Evolutionary conservation across 495 filamentous ascomycete species (phyloP).

Genomic region (Rusavskia elegans): DNA sequence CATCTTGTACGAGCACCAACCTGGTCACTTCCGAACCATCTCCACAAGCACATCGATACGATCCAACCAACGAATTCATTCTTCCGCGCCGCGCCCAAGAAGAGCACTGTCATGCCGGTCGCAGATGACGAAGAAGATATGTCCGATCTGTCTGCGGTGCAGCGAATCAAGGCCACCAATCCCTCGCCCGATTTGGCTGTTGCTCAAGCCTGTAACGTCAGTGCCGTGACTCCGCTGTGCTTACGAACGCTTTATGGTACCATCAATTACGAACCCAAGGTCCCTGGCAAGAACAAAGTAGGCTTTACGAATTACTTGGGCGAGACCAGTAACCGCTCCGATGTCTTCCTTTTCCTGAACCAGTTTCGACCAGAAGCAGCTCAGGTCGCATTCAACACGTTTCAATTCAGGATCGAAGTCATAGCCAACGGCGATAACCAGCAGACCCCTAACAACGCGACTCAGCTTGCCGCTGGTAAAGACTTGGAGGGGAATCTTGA

Average conservation of each 20-base stretch:
- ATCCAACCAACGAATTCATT: constrained; percentile 59
- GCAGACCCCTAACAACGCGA: constrained; percentile 19
- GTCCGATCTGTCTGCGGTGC: constrained; percentile 12
- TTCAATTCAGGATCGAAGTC: constrained; percentile 23
- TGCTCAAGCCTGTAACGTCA: constrained; percentile 31
- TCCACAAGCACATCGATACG: constrained; percentile 40
- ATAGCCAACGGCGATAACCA: constrained; percentile 24
- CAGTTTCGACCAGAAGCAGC: constrained; percentile 33
- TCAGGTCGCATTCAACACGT: constrained; percentile 14
- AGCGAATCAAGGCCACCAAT: constrained; percentile 10
- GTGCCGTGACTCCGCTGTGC: constrained; percentile 35
- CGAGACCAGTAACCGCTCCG: constrained; percentile 32
- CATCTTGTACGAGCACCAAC: constrained; percentile 22
- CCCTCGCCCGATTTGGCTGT: constrained; percentile 16
- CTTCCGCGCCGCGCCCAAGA: constrained; percentile 15
- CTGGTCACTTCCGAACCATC: constrained; percentile 38
- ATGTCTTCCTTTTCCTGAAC: constrained; percentile 30
- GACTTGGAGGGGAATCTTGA: constrained; percentile 30
- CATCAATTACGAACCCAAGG: constrained; percentile 29
- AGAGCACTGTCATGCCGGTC: constrained; percentile 4
- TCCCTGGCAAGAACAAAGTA: constrained; percentile 25
- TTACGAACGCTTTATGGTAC: constrained; percentile 39
- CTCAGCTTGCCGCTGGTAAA: constrained; percentile 14
- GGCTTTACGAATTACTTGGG: constrained; percentile 33
- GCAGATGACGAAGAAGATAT: background rate